Base-by-base conservation (phyloP, 495 filamentous ascomycete genomes). In the Penicillium cinerascens region DNA sequence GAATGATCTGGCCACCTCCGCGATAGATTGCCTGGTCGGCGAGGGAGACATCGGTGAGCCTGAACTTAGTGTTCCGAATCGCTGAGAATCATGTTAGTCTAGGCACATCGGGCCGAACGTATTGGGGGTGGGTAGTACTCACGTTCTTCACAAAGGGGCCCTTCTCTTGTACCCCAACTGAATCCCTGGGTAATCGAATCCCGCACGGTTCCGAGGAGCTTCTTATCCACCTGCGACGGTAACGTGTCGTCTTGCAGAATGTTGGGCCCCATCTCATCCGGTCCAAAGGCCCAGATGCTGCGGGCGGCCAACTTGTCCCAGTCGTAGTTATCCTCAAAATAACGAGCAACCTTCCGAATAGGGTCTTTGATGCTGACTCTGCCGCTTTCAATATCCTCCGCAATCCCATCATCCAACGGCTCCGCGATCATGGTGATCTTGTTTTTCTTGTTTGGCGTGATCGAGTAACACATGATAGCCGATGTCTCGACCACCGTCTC, bases 401-500 rank as follows among this genome's bases (percentile, higher is more conserved):
- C 90, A 56, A 98, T 95, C 15, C 92, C 95, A 45, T 92, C 84
- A 62, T 98, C 93, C 38, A 98, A 73, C 15, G 92, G 91, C 61
- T 97, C 93, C 21, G 95, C 93, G 41, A 96, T 87, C 90, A 97
- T 96, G 42, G 93, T 98, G 66, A 98, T 88, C 69, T 96, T 97
- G 73, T 97, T 98, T 73, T 96, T 96, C 67, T 98, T 97, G 71
- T 98, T 98, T 6, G 93, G 93, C 4, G 93, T 98, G 58, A 95
- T 82, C 10, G 93, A 92, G 69, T 96, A 97, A 68, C 93, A 97
- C 76, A 97, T 97, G 51, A 95, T 96, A 23, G 92, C 91, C 17
- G 89, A 95, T 44, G 91, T 95, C 65, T 97, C 95, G 44, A 95
- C 91, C n/a, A 96, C 91, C 3, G 93, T 98, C 73, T 98, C 93